Evolutionary conservation across 805 yeast genomes (phyloP), one percentile per base, ranked within the genome.

Genomic region (Myxozyma udenii): DNA sequence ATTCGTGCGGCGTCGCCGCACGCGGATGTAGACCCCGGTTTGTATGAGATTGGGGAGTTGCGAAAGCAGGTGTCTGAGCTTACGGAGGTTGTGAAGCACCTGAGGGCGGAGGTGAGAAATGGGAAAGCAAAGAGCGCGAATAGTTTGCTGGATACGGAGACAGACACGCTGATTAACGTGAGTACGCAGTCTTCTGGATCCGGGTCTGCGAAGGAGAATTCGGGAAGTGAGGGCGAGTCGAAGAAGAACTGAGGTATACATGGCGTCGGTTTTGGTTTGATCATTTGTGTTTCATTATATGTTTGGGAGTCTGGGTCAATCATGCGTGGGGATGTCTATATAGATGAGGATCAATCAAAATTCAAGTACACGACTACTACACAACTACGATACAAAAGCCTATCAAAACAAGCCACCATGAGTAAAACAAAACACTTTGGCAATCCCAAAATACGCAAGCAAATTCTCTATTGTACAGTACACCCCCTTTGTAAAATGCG

Each of bases 1-100:
- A 77, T 86, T 23, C 74, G 74, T 9, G 59, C 65, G 4, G 73
- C 74, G 3, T 78, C 76, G 4, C 87, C 86, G 46, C 86, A 86
- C 1, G 80, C 83, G 3, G 73, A 72, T 23, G 69, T 73, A 47
- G 87, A 55, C 14, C 58, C 59, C n/a, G 50, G 51, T 6, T 7
- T 48, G 47, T 44, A 32, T 46, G 60, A 55, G 36, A 19, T 53
- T 2, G 18, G 23, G 18, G 43, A 55, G 21, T 14, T 55, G 14
- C 46, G 48, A n/a, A 33, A 48, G 40, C 54, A 53, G 21, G 33
- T 55, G 6, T 18, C 44, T 3, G 49, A 53, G 9, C 22, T 55
- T 43, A 37, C 51, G 1, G 46, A 41, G 38, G 18, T 39, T 4
- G 33, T 53, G 22, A 42, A 41, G 22, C 28, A 14, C 4, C 24